phyloP scores from a whole-genome alignment of 2,329 filamentous ascomycete genomes.

The Sporothrix pseudoabietina region DNA sequence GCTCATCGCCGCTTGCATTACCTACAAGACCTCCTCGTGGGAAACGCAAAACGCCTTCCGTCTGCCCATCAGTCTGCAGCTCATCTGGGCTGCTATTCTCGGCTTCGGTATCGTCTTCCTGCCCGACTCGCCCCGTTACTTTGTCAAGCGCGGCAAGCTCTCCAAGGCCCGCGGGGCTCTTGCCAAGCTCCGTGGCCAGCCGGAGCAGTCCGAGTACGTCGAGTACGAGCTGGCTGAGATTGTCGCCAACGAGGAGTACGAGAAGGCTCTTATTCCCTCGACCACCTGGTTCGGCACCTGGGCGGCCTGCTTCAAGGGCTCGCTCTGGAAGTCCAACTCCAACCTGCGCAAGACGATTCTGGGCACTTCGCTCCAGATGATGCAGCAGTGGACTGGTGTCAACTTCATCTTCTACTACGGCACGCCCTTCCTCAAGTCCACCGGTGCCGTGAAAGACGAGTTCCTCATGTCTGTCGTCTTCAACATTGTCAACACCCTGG shows the following conservation, averaged over 20 bases:
- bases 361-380: slow-evolving; percentile 75
- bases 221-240: slow-evolving; percentile 81
- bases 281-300: slow-evolving; percentile 68
- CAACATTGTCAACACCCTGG: slow-evolving; percentile 83
- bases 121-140: slow-evolving; percentile 84
- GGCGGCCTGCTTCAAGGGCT: slow-evolving; percentile 68
- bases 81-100: slow-evolving; percentile 77
- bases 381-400: slow-evolving; percentile 82
- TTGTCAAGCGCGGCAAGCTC: slow-evolving; percentile 74
- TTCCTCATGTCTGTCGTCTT: slow-evolving; percentile 86
- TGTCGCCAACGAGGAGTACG: slow-evolving; percentile 85
- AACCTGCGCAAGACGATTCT: slow-evolving; percentile 72
- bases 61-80: slow-evolving; percentile 79
- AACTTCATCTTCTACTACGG: slow-evolving; percentile 90
- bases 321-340: slow-evolving; percentile 62
- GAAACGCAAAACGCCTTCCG: slow-evolving; percentile 70
- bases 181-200: slow-evolving; percentile 71
- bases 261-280: slow-evolving; percentile 67
- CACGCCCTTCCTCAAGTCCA: slow-evolving; percentile 78
- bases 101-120: slow-evolving; percentile 71
- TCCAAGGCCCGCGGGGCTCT: slow-evolving; percentile 65
- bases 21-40: slow-evolving; percentile 68
- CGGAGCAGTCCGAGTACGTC: slow-evolving; percentile 71
- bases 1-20: slow-evolving; percentile 57
- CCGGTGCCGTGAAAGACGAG: slow-evolving; percentile 72